phyloP scores from a whole-genome alignment of 192 early-diverging fungal genomes.

The Coemansia sp. region DNA sequence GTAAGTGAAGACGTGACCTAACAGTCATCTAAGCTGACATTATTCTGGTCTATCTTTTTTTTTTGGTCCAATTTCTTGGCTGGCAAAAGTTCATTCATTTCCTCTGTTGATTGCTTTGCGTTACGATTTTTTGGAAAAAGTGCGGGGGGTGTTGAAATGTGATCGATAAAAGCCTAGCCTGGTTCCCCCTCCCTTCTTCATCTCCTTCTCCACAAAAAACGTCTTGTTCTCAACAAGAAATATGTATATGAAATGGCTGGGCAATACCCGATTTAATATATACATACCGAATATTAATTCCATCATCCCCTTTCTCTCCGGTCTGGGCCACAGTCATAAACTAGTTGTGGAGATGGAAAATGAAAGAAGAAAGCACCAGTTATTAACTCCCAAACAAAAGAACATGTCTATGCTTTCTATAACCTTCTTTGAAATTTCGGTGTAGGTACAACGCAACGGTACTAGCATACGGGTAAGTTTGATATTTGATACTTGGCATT shows the following conservation, averaged over 20 bases:
- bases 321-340: background rate
- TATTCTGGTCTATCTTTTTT: background rate
- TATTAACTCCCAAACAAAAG: background rate
- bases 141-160: too few relatives aligned
- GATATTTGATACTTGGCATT: background rate
- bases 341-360: background rate
- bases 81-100: background rate
- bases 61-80: background rate
- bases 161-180: too few relatives aligned
- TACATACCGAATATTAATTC: background rate
- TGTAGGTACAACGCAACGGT: slow-evolving; percentile 86
- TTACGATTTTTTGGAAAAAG: too few relatives aligned
- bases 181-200: background rate
- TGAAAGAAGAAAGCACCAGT: background rate
- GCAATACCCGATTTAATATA: background rate
- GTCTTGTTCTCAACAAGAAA: background rate
- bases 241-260: background rate
- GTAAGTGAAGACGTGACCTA: slow-evolving; percentile 9
- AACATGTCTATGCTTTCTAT: background rate
- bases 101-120: background rate
- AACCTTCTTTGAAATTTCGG: background rate
- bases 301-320: too few relatives aligned
- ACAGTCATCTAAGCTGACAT: too few relatives aligned
- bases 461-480: slow-evolving; percentile 83
- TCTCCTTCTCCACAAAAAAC: background rate